Conservation (phyloP, 345 rosid species). For the Melastoma malabathricum region DNA sequence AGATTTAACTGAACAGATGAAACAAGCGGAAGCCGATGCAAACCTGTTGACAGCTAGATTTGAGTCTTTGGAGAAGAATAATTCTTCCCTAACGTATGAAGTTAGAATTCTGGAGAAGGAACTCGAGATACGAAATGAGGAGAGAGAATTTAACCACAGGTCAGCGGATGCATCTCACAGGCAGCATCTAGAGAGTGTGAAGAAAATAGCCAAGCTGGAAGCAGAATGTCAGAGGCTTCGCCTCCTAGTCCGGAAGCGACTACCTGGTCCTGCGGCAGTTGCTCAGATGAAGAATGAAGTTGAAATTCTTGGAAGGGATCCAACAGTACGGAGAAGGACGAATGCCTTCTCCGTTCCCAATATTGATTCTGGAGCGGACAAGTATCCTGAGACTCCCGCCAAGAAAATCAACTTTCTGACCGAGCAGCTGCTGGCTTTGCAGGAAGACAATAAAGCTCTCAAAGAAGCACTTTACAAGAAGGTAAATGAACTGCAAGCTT, state of each 20-base stretch:
- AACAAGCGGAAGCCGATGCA: slow-evolving; percentile 34
- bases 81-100: slow-evolving; percentile 63
- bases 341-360: slow-evolving; percentile 15
- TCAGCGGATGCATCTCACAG: slow-evolving; percentile 61
- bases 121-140: slow-evolving; percentile 80
- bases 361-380: slow-evolving; percentile 19
- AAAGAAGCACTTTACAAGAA: slow-evolving; percentile 55
- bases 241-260: slow-evolving; percentile 59
- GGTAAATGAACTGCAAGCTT: slow-evolving; percentile 58
- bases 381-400: slow-evolving; percentile 17
- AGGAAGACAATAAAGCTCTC: slow-evolving; percentile 76
- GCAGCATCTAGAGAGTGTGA: slow-evolving; percentile 68
- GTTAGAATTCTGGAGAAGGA: slow-evolving; percentile 79
- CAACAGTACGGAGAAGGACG: slow-evolving; percentile 33
- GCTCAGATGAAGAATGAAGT: slow-evolving; percentile 76
- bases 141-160: slow-evolving; percentile 72
- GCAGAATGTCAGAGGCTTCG: slow-evolving; percentile 85
- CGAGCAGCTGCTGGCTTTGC: slow-evolving; percentile 50
- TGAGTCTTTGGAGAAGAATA: slow-evolving; percentile 59
- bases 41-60: slow-evolving; percentile 43
- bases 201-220: slow-evolving; percentile 78
- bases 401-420: slow-evolving; percentile 33
- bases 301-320: slow-evolving; percentile 52
- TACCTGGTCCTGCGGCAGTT: slow-evolving; percentile 77
- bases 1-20: slow-evolving; percentile 50